phyloP scores from a whole-genome alignment of 2,329 filamentous ascomycete species.

The Penicillium sp. region DNA sequence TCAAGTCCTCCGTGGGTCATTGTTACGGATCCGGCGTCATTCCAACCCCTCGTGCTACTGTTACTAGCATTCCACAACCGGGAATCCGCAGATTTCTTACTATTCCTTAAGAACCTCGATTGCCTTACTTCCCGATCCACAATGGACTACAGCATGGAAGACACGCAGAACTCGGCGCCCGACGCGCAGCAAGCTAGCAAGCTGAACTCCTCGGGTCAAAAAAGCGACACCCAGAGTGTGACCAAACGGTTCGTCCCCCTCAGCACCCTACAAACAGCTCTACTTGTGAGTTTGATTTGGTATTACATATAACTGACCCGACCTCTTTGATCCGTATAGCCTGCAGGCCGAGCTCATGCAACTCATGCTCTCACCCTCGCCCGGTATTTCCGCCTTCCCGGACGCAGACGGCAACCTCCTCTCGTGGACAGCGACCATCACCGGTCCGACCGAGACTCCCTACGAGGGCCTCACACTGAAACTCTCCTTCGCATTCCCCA shows the following conservation, averaged over 20 bases:
- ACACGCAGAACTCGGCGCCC: constrained; percentile 60
- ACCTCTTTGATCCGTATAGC: constrained; percentile 41
- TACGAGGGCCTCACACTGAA: constrained; percentile 85
- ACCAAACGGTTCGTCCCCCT: constrained; percentile 58
- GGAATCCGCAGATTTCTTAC: neutral
- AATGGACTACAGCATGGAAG: constrained; percentile 51
- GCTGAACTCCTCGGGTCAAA: constrained; percentile 48
- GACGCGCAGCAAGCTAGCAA: constrained; percentile 56
- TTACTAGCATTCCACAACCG: constrained; percentile 4
- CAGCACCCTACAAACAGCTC: neutral
- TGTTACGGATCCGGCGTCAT: constrained; percentile 6
- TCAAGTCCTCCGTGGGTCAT: neutral
- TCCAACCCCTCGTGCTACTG: constrained; percentile 3
- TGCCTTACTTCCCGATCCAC: constrained; percentile 1
- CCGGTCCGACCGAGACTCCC: constrained; percentile 80
- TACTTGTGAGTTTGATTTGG: neutral
- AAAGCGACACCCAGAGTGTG: constrained; percentile 62
- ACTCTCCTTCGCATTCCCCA: constrained; percentile 80
- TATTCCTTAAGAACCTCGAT: neutral
- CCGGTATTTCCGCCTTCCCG: constrained; percentile 90
- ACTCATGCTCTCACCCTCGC: constrained; percentile 89
- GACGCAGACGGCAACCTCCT: constrained; percentile 81
- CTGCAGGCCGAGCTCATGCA: constrained; percentile 97
- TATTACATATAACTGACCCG: neutral
- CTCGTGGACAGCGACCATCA: constrained; percentile 87